These are phyloP conservation scores for Ustilago nuda DNA, from an alignment of 1,284 basidiomycete species.

Conservation along the genomic window DNA sequence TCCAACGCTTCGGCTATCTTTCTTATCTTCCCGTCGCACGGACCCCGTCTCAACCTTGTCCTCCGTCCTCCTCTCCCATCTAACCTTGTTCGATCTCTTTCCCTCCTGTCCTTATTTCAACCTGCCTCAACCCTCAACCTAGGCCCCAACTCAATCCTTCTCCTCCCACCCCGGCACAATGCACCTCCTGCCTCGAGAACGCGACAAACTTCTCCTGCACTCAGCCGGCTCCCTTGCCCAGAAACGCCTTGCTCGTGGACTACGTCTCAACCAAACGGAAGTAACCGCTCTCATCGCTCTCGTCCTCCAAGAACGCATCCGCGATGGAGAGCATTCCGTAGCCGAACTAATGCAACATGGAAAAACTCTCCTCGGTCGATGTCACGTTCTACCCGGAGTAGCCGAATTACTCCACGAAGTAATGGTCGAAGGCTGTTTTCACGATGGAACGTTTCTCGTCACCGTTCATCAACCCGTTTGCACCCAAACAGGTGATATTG, in stretches of 20 bases:
- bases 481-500: constrained; percentile 77
- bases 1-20: not conserved
- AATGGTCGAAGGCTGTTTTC: constrained; percentile 68
- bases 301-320: constrained; percentile 91
- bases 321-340: constrained; percentile 91
- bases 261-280: constrained; percentile 87
- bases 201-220: constrained; percentile 66
- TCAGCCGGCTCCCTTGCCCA: constrained; percentile 78
- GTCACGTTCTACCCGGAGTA: constrained; percentile 85
- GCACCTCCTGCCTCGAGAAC: constrained; percentile 67
- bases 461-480: constrained; percentile 85
- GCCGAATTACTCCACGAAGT: constrained; percentile 68
- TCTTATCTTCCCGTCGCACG: constrained; percentile 1
- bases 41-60: not conserved
- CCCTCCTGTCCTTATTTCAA: not conserved
- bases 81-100: not conserved
- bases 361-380: constrained; percentile 85
- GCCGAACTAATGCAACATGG: constrained; percentile 81
- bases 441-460: constrained; percentile 66
- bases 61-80: not conserved
- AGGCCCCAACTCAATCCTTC: too few species aligned
- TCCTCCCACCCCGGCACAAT: constrained; percentile 26
- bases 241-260: constrained; percentile 89
- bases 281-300: constrained; percentile 88
- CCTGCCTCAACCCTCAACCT: not conserved